Evolutionary conservation across 768 basidiomycete genomes (phyloP).

Genomic region (Suillus lakei): DNA sequence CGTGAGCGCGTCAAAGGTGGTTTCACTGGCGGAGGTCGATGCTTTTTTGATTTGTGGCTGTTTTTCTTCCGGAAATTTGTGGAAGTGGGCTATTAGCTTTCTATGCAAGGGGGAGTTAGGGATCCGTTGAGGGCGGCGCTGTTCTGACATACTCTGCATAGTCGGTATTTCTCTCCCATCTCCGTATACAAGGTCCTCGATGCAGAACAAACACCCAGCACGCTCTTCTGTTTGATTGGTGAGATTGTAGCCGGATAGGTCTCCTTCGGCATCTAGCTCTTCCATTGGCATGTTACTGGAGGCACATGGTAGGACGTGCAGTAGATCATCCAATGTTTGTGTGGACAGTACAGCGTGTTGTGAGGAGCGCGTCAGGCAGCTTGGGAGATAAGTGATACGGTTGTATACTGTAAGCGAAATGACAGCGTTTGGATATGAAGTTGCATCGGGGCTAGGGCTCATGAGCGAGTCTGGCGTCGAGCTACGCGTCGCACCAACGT

Average conservation of each 20-base stretch:
- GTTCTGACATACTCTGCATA: conserved; percentile 59
- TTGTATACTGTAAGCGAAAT: conserved; percentile 65
- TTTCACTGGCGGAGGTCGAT: conserved; percentile 49
- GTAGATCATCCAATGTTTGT: conserved; percentile 71
- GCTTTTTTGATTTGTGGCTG: conserved; percentile 41
- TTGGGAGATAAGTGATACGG: conserved; percentile 63
- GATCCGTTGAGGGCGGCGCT: background rate
- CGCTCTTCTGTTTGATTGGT: conserved; percentile 14
- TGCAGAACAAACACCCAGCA: conserved; percentile 55
- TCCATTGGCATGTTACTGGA: conserved; percentile 59
- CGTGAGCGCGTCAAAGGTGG: conserved; percentile 55
- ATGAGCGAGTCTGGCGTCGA: background rate
- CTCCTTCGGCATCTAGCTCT: conserved; percentile 35
- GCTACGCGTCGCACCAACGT: background rate
- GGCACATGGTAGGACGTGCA: conserved; percentile 61
- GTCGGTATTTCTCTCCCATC: conserved; percentile 52
- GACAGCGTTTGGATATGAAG: conserved; percentile 44
- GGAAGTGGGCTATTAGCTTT: conserved; percentile 48
- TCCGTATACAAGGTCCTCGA: conserved; percentile 65
- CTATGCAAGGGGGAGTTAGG: conserved; percentile 35
- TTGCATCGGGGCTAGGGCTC: background rate
- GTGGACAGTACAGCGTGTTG: conserved; percentile 74
- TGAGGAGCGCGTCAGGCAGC: conserved; percentile 62
- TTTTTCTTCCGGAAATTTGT: conserved; percentile 37
- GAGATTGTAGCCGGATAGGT: conserved; percentile 38